These are phyloP conservation scores for Oryza nivara DNA, from an alignment of 176 grass and related monocot genomes.

Conservation along the genomic window DNA sequence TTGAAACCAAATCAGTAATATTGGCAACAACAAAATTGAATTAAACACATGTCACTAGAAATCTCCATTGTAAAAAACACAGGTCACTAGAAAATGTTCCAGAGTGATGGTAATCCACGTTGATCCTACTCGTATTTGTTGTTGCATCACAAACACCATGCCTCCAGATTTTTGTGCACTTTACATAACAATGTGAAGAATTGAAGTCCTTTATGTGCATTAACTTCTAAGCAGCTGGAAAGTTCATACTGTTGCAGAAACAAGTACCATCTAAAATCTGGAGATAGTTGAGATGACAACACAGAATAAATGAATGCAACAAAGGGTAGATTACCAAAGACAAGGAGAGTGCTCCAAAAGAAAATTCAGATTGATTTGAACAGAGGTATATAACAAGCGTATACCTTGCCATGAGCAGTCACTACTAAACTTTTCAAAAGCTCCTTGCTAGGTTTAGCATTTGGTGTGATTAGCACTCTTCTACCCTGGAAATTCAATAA, in stretches of 20 bases:
- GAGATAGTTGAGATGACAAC: background rate
- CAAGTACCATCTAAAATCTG: constrained; percentile 1
- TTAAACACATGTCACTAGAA: background rate
- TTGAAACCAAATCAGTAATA: background rate
- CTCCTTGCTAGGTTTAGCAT: constrained; percentile 71
- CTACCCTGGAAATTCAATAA: constrained; percentile 54
- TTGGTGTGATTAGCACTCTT: constrained; percentile 78
- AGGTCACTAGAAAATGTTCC: background rate
- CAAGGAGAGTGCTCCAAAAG: background rate
- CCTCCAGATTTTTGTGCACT: background rate
- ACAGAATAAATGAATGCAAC: constrained; percentile 23
- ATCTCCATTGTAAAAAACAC: background rate
- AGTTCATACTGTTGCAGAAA: constrained; percentile 8
- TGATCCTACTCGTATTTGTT: background rate
- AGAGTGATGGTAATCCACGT: background rate
- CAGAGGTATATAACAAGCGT: constrained; percentile 19
- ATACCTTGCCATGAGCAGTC: constrained; percentile 76
- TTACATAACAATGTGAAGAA: constrained; percentile 3
- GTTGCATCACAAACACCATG: constrained; percentile 1
- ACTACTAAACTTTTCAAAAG: constrained; percentile 79
- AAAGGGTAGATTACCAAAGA: constrained; percentile 23
- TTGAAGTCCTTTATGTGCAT: constrained; percentile 1
- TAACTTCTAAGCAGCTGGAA: background rate
- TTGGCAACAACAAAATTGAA: background rate
- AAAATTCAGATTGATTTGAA: background rate